Evolutionary conservation across 2,329 filamentous ascomycete genomes (phyloP).

Genomic region (Calycina herbarum): DNA sequence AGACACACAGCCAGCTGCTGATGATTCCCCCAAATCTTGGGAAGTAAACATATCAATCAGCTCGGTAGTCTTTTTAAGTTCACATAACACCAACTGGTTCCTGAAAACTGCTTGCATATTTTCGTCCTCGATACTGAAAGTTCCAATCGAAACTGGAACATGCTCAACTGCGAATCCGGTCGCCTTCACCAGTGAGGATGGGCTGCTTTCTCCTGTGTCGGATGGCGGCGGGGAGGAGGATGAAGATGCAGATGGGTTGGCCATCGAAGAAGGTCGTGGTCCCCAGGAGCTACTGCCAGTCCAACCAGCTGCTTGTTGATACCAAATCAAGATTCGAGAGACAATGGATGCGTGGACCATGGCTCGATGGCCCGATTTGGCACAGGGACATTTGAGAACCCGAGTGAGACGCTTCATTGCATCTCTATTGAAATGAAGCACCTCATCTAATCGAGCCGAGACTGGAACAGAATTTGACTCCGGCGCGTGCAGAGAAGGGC

Average conservation of each 20-base stretch:
- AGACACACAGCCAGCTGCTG: constrained; percentile 9
- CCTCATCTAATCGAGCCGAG: constrained; percentile 26
- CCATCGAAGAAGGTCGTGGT: constrained; percentile 11
- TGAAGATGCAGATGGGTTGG: background rate
- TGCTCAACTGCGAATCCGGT: constrained; percentile 30
- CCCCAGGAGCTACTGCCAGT: constrained; percentile 23
- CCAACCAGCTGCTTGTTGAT: constrained; percentile 34
- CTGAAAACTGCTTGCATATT: constrained; percentile 28
- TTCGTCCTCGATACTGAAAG: constrained; percentile 30
- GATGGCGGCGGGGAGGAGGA: constrained; percentile 13
- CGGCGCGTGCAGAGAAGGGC: constrained; percentile 27
- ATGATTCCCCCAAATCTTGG: constrained; percentile 15
- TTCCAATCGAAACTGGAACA: constrained; percentile 28
- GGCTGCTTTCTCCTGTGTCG: constrained; percentile 5
- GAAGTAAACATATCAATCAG: constrained; percentile 25
- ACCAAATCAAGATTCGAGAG: constrained; percentile 35
- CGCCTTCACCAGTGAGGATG: constrained; percentile 22
- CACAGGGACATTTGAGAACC: constrained; percentile 28
- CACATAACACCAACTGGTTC: constrained; percentile 30
- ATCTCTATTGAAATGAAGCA: constrained; percentile 28
- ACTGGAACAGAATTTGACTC: constrained; percentile 27
- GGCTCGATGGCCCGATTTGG: constrained; percentile 28
- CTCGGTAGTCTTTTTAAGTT: constrained; percentile 26
- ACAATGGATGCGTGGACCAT: constrained; percentile 35
- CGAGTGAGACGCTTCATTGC: constrained; percentile 27